Conservation (phyloP, 345 rosid genomes). For the Syzygium jambos region DNA sequence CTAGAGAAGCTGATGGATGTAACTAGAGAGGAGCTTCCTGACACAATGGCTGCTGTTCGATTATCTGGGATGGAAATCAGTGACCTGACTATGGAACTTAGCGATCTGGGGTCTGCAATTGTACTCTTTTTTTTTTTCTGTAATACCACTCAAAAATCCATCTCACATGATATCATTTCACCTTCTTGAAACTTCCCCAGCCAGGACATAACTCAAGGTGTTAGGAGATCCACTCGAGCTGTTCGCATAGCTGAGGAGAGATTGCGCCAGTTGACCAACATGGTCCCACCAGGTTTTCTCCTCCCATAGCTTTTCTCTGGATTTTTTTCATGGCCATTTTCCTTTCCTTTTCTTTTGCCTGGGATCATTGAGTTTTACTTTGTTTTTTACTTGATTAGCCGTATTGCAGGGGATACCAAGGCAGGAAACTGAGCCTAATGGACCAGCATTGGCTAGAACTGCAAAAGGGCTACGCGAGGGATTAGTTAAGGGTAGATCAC, state of each 20-base stretch:
- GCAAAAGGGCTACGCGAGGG: conserved; percentile 55
- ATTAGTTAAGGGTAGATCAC: conserved; percentile 56
- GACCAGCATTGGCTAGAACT: conserved; percentile 44
- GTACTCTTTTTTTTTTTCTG: background rate
- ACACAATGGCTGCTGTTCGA: conserved; percentile 87
- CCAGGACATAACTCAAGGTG: conserved; percentile 80
- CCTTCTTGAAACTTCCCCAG: conserved; percentile 18
- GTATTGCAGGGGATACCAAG: conserved; percentile 48
- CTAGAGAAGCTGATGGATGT: conserved; percentile 79
- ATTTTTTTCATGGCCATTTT: background rate
- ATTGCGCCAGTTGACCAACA: conserved; percentile 45
- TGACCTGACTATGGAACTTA: conserved; percentile 87
- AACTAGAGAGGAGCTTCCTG: conserved; percentile 84
- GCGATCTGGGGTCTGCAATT: conserved; percentile 66
- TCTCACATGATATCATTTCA: background rate
- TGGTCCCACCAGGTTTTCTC: conserved; percentile 29
- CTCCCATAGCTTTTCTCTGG: background rate
- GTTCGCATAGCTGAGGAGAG: conserved; percentile 87
- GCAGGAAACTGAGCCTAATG: conserved; percentile 22
- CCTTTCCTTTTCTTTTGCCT: background rate
- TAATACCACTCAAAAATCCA: background rate
- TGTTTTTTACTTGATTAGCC: conserved; percentile 60
- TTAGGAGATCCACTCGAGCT: conserved; percentile 64
- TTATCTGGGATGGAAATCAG: conserved; percentile 95
- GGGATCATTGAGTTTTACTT: conserved; percentile 24